These are phyloP conservation scores for Delonix regia DNA, from an alignment of 306 rosid genomes.

Conservation along the genomic window DNA sequence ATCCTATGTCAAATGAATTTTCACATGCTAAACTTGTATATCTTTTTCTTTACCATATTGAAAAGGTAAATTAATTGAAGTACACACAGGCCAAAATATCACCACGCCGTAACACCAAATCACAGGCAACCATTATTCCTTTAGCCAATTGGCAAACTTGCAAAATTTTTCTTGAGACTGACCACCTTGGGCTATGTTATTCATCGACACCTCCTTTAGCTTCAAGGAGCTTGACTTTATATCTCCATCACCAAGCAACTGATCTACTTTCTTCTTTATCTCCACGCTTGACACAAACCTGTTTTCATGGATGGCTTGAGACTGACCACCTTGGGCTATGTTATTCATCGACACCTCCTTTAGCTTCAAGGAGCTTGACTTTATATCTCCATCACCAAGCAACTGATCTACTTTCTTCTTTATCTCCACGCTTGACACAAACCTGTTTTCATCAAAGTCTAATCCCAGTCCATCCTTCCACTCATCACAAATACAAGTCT, in stretches of 20 bases:
- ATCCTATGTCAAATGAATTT: no score
- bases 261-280: slow-evolving; percentile 31
- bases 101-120: no score
- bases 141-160: no score
- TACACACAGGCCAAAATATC: no score
- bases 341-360: slow-evolving; percentile 2
- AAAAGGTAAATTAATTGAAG: no score
- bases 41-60: no score
- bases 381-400: slow-evolving; percentile 10
- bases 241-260: slow-evolving; percentile 7
- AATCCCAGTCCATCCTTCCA: slow-evolving; percentile 36
- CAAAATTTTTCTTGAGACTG: no score
- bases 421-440: slow-evolving; percentile 23
- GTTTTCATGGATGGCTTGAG: neutral
- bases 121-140: no score
- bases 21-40: no score
- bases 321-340: no score
- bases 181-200: no score
- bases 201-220: slow-evolving; percentile 12
- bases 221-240: slow-evolving; percentile 16
- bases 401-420: slow-evolving; percentile 28
- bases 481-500: slow-evolving; percentile 27
- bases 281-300: slow-evolving; percentile 19
- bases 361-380: slow-evolving; percentile 9
- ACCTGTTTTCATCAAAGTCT: neutral